phyloP scores from a whole-genome alignment of 1,139 yeast genomes.

The Saccharomyces hybrid region DNA sequence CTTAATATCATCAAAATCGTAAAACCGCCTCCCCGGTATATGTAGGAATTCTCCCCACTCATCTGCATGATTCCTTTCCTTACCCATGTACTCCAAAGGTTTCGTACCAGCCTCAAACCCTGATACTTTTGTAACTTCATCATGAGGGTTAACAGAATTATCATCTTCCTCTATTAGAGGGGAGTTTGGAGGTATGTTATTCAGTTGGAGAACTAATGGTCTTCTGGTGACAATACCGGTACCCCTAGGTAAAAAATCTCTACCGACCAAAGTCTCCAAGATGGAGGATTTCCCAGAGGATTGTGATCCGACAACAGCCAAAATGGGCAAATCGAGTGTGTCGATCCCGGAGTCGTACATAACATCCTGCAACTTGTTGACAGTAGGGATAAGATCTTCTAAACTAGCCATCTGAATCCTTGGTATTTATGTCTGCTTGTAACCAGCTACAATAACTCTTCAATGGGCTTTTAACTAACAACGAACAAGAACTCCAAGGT shows the following conservation, averaged over 20 bases:
- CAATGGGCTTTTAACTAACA: not conserved
- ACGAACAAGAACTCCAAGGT: not conserved
- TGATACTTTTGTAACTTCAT: conserved; percentile 12
- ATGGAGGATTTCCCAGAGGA: conserved; percentile 75
- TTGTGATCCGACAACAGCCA: conserved; percentile 75
- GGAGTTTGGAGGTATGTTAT: conserved; percentile 49
- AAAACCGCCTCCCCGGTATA: conserved; percentile 74
- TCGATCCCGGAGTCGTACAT: conserved; percentile 68
- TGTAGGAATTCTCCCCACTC: conserved; percentile 98
- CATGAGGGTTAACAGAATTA: conserved; percentile 5
- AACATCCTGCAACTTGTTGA: conserved; percentile 68
- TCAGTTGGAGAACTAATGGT: conserved; percentile 65
- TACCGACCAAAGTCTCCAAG: conserved; percentile 72
- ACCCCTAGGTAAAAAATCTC: conserved; percentile 71
- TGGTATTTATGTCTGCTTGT: not conserved
- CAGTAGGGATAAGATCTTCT: conserved; percentile 83
- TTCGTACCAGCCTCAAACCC: conserved; percentile 3
- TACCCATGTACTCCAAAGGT: conserved; percentile 3
- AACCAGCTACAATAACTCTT: not conserved
- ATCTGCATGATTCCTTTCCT: conserved; percentile 8
- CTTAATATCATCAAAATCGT: conserved; percentile 74
- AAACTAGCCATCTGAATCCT: conserved; percentile 40
- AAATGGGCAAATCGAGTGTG: conserved; percentile 61
- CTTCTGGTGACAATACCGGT: conserved; percentile 77
- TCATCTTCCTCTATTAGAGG: conserved; percentile 35